Evolutionary conservation across 2,329 filamentous ascomycete genomes (phyloP).

Genomic region (Neobulgaria alba): DNA sequence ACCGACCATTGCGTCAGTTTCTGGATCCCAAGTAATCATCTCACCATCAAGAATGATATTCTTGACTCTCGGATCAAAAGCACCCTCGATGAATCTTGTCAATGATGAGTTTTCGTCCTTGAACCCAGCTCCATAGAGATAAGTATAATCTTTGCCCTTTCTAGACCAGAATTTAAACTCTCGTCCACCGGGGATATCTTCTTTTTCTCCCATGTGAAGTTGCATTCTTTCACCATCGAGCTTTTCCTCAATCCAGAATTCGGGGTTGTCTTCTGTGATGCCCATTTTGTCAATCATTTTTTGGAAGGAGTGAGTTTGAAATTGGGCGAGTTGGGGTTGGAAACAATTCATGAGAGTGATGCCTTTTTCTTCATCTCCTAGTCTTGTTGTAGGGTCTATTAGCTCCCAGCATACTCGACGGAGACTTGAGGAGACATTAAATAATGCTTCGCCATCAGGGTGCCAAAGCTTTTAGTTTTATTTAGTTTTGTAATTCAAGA

Average conservation of each 20-base stretch:
- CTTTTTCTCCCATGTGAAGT: constrained; percentile 77
- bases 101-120: constrained; percentile 67
- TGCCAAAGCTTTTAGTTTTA: constrained; percentile 61
- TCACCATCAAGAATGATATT: constrained; percentile 93
- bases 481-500: background rate
- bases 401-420: constrained; percentile 93
- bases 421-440: constrained; percentile 85
- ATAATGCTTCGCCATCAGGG: constrained; percentile 66
- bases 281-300: constrained; percentile 65
- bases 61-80: constrained; percentile 68
- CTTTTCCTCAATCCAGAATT: constrained; percentile 98
- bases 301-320: constrained; percentile 75
- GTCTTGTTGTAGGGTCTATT: constrained; percentile 59
- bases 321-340: constrained; percentile 89
- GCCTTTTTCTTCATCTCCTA: constrained; percentile 67
- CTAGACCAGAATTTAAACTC: constrained; percentile 87
- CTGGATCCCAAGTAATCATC: constrained; percentile 97
- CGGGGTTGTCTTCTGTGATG: constrained; percentile 47
- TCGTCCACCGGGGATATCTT: constrained; percentile 56
- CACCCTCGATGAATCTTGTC: constrained; percentile 68
- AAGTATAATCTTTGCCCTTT: constrained; percentile 93
- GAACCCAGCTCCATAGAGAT: constrained; percentile 76
- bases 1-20: constrained; percentile 71
- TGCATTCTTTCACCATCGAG: constrained; percentile 96
- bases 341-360: constrained; percentile 89